Conservation (phyloP, 495 filamentous ascomycete genomes). For the Chaetomium tenue region DNA sequence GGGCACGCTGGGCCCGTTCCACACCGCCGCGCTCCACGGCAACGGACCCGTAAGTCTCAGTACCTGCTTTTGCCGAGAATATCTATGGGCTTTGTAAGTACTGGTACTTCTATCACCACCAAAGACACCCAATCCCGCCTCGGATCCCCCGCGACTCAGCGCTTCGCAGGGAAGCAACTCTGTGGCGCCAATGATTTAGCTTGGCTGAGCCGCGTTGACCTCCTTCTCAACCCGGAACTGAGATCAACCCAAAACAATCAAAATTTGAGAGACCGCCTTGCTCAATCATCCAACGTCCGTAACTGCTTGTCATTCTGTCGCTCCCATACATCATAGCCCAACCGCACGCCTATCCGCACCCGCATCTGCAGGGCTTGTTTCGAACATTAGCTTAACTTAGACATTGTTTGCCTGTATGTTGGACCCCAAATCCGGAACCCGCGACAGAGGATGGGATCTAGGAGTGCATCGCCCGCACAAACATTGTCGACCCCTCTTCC, state of each 20-base stretch:
- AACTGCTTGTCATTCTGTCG: neutral
- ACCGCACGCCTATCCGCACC: neutral
- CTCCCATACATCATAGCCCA: neutral
- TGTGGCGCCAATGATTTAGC: slow-evolving; percentile 16
- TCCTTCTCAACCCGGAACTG: neutral
- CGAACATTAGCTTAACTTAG: neutral
- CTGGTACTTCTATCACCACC: too few species aligned
- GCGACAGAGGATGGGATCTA: neutral
- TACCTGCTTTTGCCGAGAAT: too few species aligned
- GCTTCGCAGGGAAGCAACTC: slow-evolving; percentile 14
- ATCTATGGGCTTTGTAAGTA: too few species aligned
- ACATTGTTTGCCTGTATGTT: slow-evolving; percentile 26
- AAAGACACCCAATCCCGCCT: neutral
- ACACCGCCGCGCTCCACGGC: neutral
- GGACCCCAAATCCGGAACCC: slow-evolving; percentile 11
- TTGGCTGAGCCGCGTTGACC: slow-evolving; percentile 9
- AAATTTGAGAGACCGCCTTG: slow-evolving; percentile 3
- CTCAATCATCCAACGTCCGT: neutral
- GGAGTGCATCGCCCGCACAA: slow-evolving; percentile 2
- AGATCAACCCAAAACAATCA: slow-evolving; percentile 3
- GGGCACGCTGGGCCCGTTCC: too few species aligned
- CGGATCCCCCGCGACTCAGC: slow-evolving; percentile 4
- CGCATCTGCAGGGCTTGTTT: slow-evolving; percentile 17
- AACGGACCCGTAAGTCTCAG: neutral
- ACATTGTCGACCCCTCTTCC: neutral